phyloP scores from a whole-genome alignment of 176 grass and related monocot species.

The Leersia perrieri region DNA sequence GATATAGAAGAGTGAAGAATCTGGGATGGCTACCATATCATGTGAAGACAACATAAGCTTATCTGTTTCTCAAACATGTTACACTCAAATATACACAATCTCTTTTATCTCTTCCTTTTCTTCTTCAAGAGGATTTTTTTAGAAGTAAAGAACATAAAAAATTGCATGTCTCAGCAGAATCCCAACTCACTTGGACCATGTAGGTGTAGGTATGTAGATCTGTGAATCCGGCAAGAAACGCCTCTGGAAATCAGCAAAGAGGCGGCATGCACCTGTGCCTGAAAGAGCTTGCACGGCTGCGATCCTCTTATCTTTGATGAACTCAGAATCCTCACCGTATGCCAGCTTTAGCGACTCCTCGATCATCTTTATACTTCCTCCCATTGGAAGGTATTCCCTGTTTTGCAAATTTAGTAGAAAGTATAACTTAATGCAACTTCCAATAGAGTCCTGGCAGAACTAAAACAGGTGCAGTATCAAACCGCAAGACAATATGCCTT shows the following conservation, averaged over 20 bases:
- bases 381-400: conserved; percentile 97
- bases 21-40: not conserved
- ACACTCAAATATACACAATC: not conserved
- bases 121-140: not conserved
- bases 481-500: not conserved
- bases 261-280: conserved; percentile 83
- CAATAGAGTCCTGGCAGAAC: not conserved
- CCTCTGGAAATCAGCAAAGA: conserved; percentile 97
- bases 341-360: conserved; percentile 85
- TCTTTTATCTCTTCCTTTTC: not conserved
- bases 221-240: conserved; percentile 84
- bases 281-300: conserved; percentile 88
- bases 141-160: not conserved
- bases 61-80: not conserved
- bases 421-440: not conserved
- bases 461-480: not conserved
- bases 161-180: not conserved
- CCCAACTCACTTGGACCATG: conserved; percentile 85
- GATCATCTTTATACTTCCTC: conserved; percentile 86
- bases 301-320: conserved; percentile 86
- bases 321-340: conserved; percentile 76
- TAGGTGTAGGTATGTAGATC: conserved; percentile 93
- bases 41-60: not conserved
- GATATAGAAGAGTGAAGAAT: not conserved
- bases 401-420: conserved; percentile 1